Base-by-base conservation (phyloP, 2,329 filamentous ascomycete genomes). In the Colletotrichum kahawae region DNA sequence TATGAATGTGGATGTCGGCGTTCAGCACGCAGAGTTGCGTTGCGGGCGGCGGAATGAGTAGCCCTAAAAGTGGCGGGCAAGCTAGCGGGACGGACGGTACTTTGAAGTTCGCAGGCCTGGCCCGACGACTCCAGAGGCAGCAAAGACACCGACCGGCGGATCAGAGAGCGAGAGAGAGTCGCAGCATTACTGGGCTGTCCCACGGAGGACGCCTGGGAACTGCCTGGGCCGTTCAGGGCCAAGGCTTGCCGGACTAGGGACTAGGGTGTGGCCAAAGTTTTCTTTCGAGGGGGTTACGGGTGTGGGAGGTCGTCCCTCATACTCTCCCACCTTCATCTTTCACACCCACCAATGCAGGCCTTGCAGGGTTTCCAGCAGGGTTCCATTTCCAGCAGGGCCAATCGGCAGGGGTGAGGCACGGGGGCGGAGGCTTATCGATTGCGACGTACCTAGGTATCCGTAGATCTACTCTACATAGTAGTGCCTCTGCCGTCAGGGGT, bases 1-100 rank as follows among this genome's bases (percentile, higher is more conserved):
- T 75, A 73, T 75, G 70, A 75, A 75, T 73, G 69, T 63, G 69
- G 57, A 68, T 72, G 63, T 48, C 69, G 33, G 34, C 69, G 65
- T 33, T 33, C 68, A 38, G 51, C 57, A 33, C 43, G n/a, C 56
- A 67, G 54, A 75, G 73, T 75, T 75, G 71, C 69, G 69, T 72
- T 75, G 73, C 73, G 73, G 73, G 73, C 69, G 73, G 70, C 48
- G 64, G 34, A 70, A 16, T 70, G 69, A 73, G 69, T 73, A 75
- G 73, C 73, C 69, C 73, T 75, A 69, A 72, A 13, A 29, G 73
- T 68, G 63, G 69, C 73, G 73, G 73, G 69, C 73, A 67, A 68
- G 57, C 73, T 75, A 75, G 70, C 65, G 69, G 57, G 69, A 70
- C 59, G 57, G 73, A 70, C 59, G 57, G 73, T 71, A 59, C 43